These are phyloP conservation scores for Picea sitchensis DNA, from an alignment of 75 land plant species.

Conservation along the genomic window DNA sequence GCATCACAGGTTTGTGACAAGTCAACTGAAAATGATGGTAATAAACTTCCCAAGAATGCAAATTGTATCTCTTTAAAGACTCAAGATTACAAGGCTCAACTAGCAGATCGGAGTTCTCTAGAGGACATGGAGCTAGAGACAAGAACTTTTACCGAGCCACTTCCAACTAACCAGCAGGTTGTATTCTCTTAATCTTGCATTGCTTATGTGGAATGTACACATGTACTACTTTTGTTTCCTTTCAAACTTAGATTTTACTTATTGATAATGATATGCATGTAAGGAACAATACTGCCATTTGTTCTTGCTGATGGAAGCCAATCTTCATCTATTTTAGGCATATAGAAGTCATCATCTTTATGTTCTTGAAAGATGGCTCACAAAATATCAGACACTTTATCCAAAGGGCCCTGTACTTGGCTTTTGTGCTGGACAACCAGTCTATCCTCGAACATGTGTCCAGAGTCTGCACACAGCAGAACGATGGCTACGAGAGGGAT, in stretches of 20 bases:
- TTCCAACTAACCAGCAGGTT: constrained; percentile 98
- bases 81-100: neutral
- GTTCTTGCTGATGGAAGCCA: neutral
- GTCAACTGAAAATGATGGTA: neutral
- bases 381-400: constrained; percentile 73
- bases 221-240: neutral
- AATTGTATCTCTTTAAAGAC: neutral
- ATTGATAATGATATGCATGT: neutral
- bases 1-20: neutral
- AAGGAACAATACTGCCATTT: neutral
- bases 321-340: constrained; percentile 46
- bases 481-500: constrained; percentile 87
- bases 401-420: constrained; percentile 96
- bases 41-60: constrained; percentile 11
- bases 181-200: neutral
- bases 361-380: constrained; percentile 93
- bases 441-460: constrained; percentile 88
- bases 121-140: constrained; percentile 96
- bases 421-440: constrained; percentile 83
- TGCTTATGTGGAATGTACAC: neutral
- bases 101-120: constrained; percentile 36
- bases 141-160: constrained; percentile 81
- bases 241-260: neutral
- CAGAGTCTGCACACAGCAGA: constrained; percentile 71
- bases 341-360: constrained; percentile 85